Evolutionary conservation across 2,329 filamentous ascomycete species (phyloP), one percentile per base, ranked within the genome.

Genomic region (Venturiaceae sp.): DNA sequence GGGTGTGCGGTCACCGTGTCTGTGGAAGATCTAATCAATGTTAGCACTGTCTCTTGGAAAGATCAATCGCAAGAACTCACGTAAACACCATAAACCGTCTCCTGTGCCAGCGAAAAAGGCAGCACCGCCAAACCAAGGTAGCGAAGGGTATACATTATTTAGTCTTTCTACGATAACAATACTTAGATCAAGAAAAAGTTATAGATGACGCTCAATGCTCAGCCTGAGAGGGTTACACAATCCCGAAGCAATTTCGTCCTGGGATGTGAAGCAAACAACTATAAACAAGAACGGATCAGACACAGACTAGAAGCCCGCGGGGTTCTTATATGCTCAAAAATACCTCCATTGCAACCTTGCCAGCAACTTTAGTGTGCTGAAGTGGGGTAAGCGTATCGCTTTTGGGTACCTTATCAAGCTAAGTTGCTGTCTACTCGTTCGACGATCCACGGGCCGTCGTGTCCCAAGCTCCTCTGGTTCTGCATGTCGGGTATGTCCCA

Each of bases 1-100:
- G 62, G 89, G 75, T 0, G 90, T 92, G 58, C 92, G 84, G 72
- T 96, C 92, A 60, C 92, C 92, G 75, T 96, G 92, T 50, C 92
- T 87, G 65, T 90, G 84, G 77, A 95, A 95, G 72, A 96, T 84
- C 72, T 92, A 94, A 11, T n/a, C 28, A n/a, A n/a, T n/a, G 16
- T 54, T n/a, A 36, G 32, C 14, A 33, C 23, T 23, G 26, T 8
- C 16, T 30, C n/a, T 55, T 13, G 9, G 1, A 2, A 11, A 55
- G 3, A 50, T 19, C 6, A 39, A 50, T 30, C 9, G 21, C 16
- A 11, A 28, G 37, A 55, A 56, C 34, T 9, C 34, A 57, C 55
- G 36, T 57, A 57, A 28, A 57, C 55, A 23, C 55, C 55, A 44
- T 57, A 57, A 1, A 57, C 55, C 19, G 55, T 57, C 44, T 57